Evolutionary conservation across 73 alveolate genomes (phyloP).

Genomic region (Diophrys sp.): DNA sequence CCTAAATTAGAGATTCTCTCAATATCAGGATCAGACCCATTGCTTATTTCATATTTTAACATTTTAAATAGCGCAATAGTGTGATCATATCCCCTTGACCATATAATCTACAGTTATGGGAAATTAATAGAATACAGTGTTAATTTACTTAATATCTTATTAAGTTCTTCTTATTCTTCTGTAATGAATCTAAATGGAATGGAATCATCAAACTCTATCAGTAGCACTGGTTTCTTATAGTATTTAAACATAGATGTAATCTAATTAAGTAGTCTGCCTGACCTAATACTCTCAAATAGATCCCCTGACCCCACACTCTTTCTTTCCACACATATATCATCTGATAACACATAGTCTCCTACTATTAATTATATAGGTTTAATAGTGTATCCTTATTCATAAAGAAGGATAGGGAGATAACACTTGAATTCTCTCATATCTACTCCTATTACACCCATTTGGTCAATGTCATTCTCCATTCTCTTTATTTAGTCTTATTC

Average conservation of each 20-base stretch:
- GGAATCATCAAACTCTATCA: conserved; percentile 83
- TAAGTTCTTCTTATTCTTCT: conserved; percentile 32
- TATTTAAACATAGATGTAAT: conserved; percentile 64
- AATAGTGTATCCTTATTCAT: conserved; percentile 75
- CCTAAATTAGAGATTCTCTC: conserved; percentile 32
- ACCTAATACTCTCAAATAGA: conserved; percentile 69
- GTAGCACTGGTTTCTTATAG: conserved; percentile 71
- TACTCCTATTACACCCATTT: conserved; percentile 36
- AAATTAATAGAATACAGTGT: conserved; percentile 30
- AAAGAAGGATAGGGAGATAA: conserved; percentile 73
- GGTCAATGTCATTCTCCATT: background rate
- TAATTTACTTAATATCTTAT: conserved; percentile 1
- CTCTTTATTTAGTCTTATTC: conserved; percentile 21
- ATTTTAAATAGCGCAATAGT: conserved; percentile 39
- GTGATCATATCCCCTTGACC: conserved; percentile 50
- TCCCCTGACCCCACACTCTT: conserved; percentile 88
- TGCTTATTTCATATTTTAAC: conserved; percentile 7
- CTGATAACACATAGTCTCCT: conserved; percentile 84
- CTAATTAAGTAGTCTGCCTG: conserved; percentile 69
- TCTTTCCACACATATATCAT: conserved; percentile 82
- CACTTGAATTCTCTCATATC: conserved; percentile 88
- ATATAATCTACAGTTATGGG: conserved; percentile 34
- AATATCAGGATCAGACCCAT: conserved; percentile 23
- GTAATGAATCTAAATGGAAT: conserved; percentile 55
- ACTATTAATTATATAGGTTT: conserved; percentile 73